Evolutionary conservation across 345 rosid species (phyloP).

Genomic region (Boechera retrofracta): DNA sequence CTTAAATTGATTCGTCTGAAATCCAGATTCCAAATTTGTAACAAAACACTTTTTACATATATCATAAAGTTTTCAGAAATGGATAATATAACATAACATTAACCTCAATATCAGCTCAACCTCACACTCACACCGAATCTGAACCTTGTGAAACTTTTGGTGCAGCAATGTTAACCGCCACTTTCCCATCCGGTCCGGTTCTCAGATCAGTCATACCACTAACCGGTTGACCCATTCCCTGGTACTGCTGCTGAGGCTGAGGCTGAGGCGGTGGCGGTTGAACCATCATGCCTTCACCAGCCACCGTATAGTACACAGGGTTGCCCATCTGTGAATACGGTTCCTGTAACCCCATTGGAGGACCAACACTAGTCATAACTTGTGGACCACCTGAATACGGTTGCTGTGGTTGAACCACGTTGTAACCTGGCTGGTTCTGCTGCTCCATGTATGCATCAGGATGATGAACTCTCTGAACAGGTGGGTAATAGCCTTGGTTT

Average conservation of each 20-base stretch:
- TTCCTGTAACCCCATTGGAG: conserved; percentile 38
- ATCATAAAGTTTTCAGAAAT: neutral
- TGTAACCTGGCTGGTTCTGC: conserved; percentile 60
- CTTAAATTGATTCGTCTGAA: conserved; percentile 8
- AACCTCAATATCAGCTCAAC: neutral
- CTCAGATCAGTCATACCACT: conserved; percentile 39
- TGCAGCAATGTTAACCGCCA: conserved; percentile 23
- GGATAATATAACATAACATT: neutral
- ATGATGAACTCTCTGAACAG: conserved; percentile 60
- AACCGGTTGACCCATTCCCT: conserved; percentile 44
- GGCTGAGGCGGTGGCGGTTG: conserved; percentile 25
- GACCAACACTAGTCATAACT: conserved; percentile 41
- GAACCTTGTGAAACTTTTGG: conserved; percentile 29
- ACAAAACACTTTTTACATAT: conserved; percentile 11
- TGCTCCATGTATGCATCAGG: conserved; percentile 80
- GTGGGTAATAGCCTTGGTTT: conserved; percentile 71
- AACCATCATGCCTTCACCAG: conserved; percentile 45
- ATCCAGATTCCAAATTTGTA: conserved; percentile 17
- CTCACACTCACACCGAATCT: conserved; percentile 38
- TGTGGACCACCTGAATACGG: conserved; percentile 42
- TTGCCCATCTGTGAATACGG: conserved; percentile 40
- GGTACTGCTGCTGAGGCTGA: conserved; percentile 42
- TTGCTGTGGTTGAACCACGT: conserved; percentile 56
- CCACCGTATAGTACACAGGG: conserved; percentile 40
- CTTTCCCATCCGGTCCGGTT: conserved; percentile 45